Percentiles rank a stretch among this genome's conserved stretches.
phyloP scores from a whole-genome alignment of 1,284 basidiomycete genomes.

The Tilletia caries region DNA sequence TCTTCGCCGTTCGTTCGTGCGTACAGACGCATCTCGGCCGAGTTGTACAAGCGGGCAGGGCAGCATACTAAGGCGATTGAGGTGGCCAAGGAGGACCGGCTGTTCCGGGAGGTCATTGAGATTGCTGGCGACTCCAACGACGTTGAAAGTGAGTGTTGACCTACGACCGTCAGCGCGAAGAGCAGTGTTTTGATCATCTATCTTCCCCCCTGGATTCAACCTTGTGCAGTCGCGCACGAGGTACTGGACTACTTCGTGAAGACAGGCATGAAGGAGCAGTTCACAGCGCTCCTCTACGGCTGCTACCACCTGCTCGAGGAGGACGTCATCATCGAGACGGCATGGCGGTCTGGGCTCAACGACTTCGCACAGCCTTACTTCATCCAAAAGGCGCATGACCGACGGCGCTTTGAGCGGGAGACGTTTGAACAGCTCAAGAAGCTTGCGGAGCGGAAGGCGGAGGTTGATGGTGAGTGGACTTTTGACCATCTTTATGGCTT shows the following conservation, averaged over 20 bases:
- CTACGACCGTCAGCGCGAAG: background rate
- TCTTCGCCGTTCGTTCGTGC: no score
- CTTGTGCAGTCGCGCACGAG: constrained; percentile 74
- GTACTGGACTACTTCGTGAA: constrained; percentile 78
- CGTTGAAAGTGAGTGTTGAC: constrained; percentile 58
- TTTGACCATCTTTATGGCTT: no score
- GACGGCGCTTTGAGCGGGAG: constrained; percentile 53
- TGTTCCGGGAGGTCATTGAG: constrained; percentile 92
- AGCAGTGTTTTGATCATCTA: no score
- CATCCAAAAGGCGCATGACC: constrained; percentile 68
- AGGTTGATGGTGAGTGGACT: constrained; percentile 53
- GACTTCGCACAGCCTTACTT: constrained; percentile 96
- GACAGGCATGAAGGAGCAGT: constrained; percentile 97
- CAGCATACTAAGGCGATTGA: constrained; percentile 93
- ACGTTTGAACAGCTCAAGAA: constrained; percentile 39
- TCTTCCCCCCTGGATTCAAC: no score
- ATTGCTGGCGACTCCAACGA: constrained; percentile 79
- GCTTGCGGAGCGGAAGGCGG: constrained; percentile 34
- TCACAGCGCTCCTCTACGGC: constrained; percentile 80
- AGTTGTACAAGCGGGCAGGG: constrained; percentile 93
- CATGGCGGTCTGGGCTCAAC: constrained; percentile 89
- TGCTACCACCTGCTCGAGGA: constrained; percentile 88
- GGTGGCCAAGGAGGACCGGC: constrained; percentile 88
- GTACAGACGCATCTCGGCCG: constrained; percentile 74
- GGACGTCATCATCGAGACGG: constrained; percentile 88